phyloP scores from a whole-genome alignment of 495 filamentous ascomycete species.

The Penicillium cinerascens region DNA sequence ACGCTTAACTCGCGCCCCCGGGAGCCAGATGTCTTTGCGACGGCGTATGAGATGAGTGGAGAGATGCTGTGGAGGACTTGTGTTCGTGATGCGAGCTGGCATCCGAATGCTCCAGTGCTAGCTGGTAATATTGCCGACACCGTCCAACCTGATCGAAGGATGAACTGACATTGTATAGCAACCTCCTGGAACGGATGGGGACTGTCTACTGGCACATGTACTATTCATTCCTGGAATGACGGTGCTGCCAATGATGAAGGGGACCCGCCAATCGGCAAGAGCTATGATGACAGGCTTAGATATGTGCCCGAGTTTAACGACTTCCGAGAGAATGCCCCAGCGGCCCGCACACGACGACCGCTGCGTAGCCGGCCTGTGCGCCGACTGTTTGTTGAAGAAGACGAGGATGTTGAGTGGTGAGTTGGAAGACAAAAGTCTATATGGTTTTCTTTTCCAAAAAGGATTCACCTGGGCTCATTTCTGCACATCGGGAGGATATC shows the following conservation, averaged over 20 bases:
- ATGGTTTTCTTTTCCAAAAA: neutral
- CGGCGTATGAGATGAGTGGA: constrained; percentile 36
- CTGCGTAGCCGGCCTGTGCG: constrained; percentile 25
- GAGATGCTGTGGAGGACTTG: constrained; percentile 66
- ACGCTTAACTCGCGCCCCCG: constrained; percentile 59
- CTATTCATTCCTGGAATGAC: constrained; percentile 73
- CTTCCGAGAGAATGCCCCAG: constrained; percentile 19
- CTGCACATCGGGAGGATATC: neutral
- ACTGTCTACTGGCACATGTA: constrained; percentile 66
- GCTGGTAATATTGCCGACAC: constrained; percentile 58
- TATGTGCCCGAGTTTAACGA: constrained; percentile 27
- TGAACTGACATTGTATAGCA: constrained; percentile 45
- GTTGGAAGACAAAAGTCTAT: neutral
- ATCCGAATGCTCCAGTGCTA: constrained; percentile 83
- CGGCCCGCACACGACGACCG: constrained; percentile 13
- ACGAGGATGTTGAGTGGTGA: constrained; percentile 16
- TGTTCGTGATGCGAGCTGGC: constrained; percentile 93
- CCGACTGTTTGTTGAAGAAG: constrained; percentile 12
- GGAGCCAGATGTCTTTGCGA: constrained; percentile 40
- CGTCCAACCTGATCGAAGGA: neutral
- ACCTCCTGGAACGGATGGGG: constrained; percentile 77
- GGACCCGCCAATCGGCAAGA: constrained; percentile 55
- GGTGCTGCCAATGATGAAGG: constrained; percentile 61
- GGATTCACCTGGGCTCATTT: neutral
- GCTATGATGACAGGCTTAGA: constrained; percentile 55